Percentiles rank a stretch among this genome's conserved stretches.
These are phyloP conservation scores for Thalia dealbata DNA, from an alignment of 176 grass and related monocot species.

Conservation along the genomic window DNA sequence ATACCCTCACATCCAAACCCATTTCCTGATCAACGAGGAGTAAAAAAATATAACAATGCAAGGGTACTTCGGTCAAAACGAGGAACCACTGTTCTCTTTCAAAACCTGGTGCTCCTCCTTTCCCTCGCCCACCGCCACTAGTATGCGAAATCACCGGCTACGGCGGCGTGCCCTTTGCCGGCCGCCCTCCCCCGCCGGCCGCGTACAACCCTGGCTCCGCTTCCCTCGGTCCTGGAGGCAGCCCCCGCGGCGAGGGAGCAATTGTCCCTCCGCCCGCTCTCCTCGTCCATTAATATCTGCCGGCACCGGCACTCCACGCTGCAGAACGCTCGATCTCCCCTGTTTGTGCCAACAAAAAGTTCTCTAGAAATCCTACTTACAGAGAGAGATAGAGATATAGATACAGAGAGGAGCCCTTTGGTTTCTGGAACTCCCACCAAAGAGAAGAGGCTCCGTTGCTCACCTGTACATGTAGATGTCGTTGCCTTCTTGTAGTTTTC, in stretches of 20 bases:
- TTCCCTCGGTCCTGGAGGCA: background rate
- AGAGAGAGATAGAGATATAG: background rate
- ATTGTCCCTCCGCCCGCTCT: constrained; percentile 6
- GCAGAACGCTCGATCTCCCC: constrained; percentile 24
- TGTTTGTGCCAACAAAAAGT: background rate
- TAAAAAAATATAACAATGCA: background rate
- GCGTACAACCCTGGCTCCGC: background rate
- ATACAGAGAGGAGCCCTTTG: too few relatives aligned
- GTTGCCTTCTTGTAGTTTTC: constrained; percentile 23
- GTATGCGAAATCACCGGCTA: background rate
- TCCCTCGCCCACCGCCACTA: background rate
- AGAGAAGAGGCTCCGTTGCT: background rate
- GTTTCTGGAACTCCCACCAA: too few relatives aligned
- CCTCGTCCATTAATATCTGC: constrained; percentile 32
- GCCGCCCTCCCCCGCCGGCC: background rate
- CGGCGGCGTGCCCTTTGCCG: background rate
- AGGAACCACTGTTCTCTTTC: background rate
- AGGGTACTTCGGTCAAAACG: background rate
- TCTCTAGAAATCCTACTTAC: background rate
- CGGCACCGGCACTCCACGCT: constrained; percentile 7
- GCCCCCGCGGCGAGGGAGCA: background rate
- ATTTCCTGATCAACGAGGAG: background rate
- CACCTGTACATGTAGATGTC: constrained; percentile 55
- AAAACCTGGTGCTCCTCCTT: background rate
- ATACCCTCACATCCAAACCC: background rate